Evolutionary conservation across 805 yeast species (phyloP).

Genomic region (Metschnikowia drakensbergensis): DNA sequence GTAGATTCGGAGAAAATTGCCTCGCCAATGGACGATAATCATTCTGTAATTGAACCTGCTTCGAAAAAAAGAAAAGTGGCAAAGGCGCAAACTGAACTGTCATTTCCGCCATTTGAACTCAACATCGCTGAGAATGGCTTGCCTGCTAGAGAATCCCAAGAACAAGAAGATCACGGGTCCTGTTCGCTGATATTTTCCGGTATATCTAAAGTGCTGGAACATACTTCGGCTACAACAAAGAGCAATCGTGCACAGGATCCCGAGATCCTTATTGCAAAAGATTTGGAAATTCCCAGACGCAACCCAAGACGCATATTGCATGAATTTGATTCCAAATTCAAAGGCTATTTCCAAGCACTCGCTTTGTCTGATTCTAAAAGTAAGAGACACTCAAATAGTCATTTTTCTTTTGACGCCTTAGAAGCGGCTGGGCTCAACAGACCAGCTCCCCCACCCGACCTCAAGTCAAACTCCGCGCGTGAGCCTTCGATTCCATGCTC

Average conservation of each 20-base stretch:
- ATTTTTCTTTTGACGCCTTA: slow-evolving; percentile 2
- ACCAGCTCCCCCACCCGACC: not conserved
- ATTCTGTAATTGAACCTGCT: not conserved
- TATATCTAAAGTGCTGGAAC: not conserved
- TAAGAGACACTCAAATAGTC: not conserved
- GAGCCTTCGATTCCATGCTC: slow-evolving; percentile 4
- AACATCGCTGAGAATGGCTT: not conserved
- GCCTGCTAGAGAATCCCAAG: not conserved
- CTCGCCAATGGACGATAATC: too few relatives aligned
- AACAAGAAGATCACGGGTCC: not conserved
- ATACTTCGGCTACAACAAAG: not conserved
- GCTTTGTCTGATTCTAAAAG: not conserved
- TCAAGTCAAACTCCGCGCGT: not conserved
- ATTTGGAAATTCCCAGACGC: slow-evolving; percentile 1
- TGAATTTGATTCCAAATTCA: not conserved
- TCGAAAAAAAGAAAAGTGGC: not conserved
- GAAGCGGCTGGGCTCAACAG: not conserved
- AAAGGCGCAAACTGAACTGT: not conserved
- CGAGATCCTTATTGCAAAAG: not conserved
- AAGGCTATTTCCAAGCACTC: not conserved
- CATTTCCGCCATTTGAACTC: not conserved
- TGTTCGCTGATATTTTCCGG: slow-evolving; percentile 2
- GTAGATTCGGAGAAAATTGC: not conserved
- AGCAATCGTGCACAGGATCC: not conserved
- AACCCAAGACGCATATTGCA: slow-evolving; percentile 4